Conservation (phyloP, 176 grass and related monocot species). For the Oryza glumipatula region DNA sequence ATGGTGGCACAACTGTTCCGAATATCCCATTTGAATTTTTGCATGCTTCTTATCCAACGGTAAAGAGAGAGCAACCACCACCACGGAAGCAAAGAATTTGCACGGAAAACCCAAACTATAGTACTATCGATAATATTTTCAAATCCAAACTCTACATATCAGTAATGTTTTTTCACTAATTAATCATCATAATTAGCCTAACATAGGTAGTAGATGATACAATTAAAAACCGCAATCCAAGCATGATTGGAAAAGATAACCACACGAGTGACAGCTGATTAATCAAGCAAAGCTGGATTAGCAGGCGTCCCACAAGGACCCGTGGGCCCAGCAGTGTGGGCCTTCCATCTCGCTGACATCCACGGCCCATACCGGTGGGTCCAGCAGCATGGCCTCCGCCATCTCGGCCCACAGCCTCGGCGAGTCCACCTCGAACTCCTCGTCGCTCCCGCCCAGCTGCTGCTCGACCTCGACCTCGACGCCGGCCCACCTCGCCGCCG, state of each 20-base stretch:
- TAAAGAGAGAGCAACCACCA: background rate
- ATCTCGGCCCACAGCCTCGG: constrained; percentile 73
- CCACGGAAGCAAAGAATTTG: background rate
- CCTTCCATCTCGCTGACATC: constrained; percentile 38
- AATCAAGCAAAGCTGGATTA: background rate
- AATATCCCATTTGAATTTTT: background rate
- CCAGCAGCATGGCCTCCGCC: constrained; percentile 77
- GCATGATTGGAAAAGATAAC: background rate
- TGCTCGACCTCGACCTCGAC: constrained; percentile 11
- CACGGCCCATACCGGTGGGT: constrained; percentile 56
- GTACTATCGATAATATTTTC: background rate
- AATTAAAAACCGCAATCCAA: constrained; percentile 4
- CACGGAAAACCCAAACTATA: background rate
- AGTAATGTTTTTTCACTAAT: background rate
- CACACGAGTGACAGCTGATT: background rate
- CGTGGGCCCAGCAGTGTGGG: constrained; percentile 46
- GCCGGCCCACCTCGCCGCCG: no score
- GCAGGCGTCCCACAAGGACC: constrained; percentile 66
- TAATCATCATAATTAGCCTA: constrained; percentile 4
- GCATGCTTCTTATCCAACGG: background rate
- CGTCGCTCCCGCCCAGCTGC: constrained; percentile 42
- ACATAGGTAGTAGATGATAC: background rate
- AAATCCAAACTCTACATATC: background rate
- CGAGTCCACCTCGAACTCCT: constrained; percentile 64
- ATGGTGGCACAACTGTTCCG: background rate